Evolutionary conservation across 441 rosid species (phyloP), one percentile per base, ranked within the genome.

Genomic region (Erysimum cheiri): DNA sequence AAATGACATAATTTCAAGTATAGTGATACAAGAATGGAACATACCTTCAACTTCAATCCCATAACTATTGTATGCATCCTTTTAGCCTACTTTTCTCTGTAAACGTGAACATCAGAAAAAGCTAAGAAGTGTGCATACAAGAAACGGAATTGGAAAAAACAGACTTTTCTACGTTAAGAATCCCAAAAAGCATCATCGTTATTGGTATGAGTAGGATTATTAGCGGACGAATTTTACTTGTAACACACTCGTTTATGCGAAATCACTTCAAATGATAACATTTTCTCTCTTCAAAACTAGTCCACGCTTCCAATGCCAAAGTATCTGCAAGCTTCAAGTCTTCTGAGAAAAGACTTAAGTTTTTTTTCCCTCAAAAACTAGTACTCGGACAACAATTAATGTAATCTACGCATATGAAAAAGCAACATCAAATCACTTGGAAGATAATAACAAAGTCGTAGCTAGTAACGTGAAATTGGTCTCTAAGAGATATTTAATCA

Each of bases 131-230:
- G 41, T 49, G 35, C 8, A 37, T 9, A 8, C 39, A 50, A 36
- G 24, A 12, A 65, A 91, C 47, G n/a, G 47, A 41, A 41, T n/a
- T 13, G 47, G 17, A 41, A 8, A 87, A 78, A 36, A 90, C 90
- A 7, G 87, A 86, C 63, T 86, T 86, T 52, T 88, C 93, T 66
- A 81, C 85, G 53, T 82, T 90, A 26, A 88, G 86, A 77, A 85
- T 81, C 73, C 93, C 96, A 1, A 81, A 79, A 35, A 90, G 72
- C 88, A 90, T 80, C 32, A 78, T 50, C 29, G 84, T 81, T 60
- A 61, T 50, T 43, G 96, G 75, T 22, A 62, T 33, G 66, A 65
- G 79, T 67, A 36, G 71, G 24, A 22, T 22, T 67, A 70, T 69
- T 11, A 19, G n/a, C 14, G 1, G 8, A 33, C 2, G 12, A 19